These are phyloP conservation scores for Neurospora sp. DNA, from an alignment of 495 filamentous ascomycete genomes.

Conservation along the genomic window DNA sequence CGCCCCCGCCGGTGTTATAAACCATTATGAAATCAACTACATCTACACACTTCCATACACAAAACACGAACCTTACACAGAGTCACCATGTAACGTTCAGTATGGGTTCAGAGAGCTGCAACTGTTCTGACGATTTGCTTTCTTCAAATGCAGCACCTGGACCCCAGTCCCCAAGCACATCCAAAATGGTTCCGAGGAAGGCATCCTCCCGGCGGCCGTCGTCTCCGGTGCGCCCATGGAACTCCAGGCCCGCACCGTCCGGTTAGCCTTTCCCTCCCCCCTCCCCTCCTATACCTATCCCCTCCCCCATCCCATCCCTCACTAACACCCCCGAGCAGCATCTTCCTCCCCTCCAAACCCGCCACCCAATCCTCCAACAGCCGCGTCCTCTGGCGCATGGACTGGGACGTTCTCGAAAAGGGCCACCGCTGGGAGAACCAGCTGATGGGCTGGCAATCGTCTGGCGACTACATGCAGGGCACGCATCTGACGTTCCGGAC, in stretches of 20 bases:
- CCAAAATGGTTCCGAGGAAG: conserved; percentile 85
- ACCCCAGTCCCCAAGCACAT: conserved; percentile 80
- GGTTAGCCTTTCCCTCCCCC: conserved; percentile 42
- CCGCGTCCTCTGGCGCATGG: conserved; percentile 88
- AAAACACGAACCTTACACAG: not conserved
- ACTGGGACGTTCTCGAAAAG: conserved; percentile 87
- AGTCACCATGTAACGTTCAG: not conserved
- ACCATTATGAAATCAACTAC: not conserved
- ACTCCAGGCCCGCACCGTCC: conserved; percentile 83
- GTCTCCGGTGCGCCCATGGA: conserved; percentile 90
- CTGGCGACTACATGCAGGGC: conserved; percentile 85
- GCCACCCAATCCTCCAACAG: conserved; percentile 88
- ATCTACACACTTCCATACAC: not conserved
- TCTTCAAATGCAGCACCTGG: conserved; percentile 49
- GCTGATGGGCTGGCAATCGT: conserved; percentile 97
- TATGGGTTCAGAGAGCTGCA: not conserved
- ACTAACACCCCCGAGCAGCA: conserved; percentile 40
- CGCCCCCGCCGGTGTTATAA: not conserved
- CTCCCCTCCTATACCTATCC: not conserved
- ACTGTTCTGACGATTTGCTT: not conserved
- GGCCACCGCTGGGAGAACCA: conserved; percentile 95
- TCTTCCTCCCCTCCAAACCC: conserved; percentile 80
- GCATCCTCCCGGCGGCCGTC: conserved; percentile 65
- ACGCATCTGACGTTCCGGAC: conserved; percentile 79
- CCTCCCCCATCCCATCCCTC: not conserved